phyloP scores from a whole-genome alignment of 108 stramenopile genomes.

The Mayamaea pseudoterrestris region DNA sequence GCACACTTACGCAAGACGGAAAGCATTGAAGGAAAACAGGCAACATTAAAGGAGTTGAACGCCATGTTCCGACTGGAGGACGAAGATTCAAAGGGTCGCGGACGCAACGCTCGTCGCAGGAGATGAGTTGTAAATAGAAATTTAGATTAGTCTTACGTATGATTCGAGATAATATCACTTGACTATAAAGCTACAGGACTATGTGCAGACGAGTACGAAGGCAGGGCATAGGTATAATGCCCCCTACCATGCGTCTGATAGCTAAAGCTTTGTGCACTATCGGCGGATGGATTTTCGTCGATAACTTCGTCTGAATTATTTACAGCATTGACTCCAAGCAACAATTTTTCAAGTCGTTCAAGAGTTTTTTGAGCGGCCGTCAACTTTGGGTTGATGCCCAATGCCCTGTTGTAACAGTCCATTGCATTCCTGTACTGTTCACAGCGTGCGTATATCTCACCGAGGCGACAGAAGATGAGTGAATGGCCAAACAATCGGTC shows the following conservation, averaged over 20 bases:
- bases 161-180: neutral
- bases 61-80: slow-evolving; percentile 89
- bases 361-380: slow-evolving; percentile 40
- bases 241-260: no score
- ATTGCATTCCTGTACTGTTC: slow-evolving; percentile 64
- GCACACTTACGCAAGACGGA: slow-evolving; percentile 83
- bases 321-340: slow-evolving; percentile 17
- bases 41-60: slow-evolving; percentile 77
- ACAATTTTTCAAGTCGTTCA: slow-evolving; percentile 62
- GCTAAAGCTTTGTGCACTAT: slow-evolving; percentile 2
- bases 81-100: slow-evolving; percentile 32
- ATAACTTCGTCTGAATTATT: slow-evolving; percentile 18
- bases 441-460: slow-evolving; percentile 48
- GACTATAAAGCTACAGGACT: neutral
- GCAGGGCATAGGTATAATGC: no score
- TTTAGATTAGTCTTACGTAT: neutral
- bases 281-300: slow-evolving; percentile 20
- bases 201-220: slow-evolving; percentile 8
- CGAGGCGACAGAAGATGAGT: slow-evolving; percentile 52
- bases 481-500: slow-evolving; percentile 22
- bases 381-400: slow-evolving; percentile 61
- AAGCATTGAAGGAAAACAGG: slow-evolving; percentile 76
- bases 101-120: neutral
- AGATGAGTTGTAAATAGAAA: slow-evolving; percentile 1
- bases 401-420: slow-evolving; percentile 55